Percentiles rank a stretch among this genome's conserved stretches.
phyloP scores from a whole-genome alignment of 805 yeast genomes.

The Kregervanrija pseudodelftensis region DNA sequence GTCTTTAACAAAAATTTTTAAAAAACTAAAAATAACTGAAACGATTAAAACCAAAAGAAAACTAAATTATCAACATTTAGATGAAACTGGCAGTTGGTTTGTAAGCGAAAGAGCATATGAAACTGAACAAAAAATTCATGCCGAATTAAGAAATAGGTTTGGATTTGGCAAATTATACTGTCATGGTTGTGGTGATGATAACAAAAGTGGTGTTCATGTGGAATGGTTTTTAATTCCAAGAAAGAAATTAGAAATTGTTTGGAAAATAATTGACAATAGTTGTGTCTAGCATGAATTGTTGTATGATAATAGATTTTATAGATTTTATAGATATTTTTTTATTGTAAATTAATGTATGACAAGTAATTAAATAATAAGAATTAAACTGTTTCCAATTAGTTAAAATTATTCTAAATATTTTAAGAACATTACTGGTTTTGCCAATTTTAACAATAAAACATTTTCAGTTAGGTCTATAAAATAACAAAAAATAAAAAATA shows the following conservation, averaged over 20 bases:
- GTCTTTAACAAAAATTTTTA: no score
- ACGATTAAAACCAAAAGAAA: no score
- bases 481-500: no score
- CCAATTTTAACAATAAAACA: no score
- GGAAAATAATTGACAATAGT: slow-evolving; percentile 10
- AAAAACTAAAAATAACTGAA: no score
- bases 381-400: no score
- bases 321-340: background rate
- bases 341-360: no score
- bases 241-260: slow-evolving; percentile 27
- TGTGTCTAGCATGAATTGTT: background rate
- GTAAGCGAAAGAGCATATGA: slow-evolving; percentile 24
- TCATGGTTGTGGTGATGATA: slow-evolving; percentile 31
- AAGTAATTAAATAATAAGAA: no score
- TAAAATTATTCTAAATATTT: no score
- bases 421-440: no score
- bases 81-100: slow-evolving; percentile 29
- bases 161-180: slow-evolving; percentile 46
- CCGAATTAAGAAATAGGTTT: slow-evolving; percentile 28
- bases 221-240: slow-evolving; percentile 56
- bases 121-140: slow-evolving; percentile 39
- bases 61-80: slow-evolving; percentile 3
- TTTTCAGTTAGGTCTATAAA: no score
- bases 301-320: background rate
- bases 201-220: slow-evolving; percentile 28